Evolutionary conservation across 2,329 filamentous ascomycete species (phyloP).

Genomic region (Elsinoe ampelina): DNA sequence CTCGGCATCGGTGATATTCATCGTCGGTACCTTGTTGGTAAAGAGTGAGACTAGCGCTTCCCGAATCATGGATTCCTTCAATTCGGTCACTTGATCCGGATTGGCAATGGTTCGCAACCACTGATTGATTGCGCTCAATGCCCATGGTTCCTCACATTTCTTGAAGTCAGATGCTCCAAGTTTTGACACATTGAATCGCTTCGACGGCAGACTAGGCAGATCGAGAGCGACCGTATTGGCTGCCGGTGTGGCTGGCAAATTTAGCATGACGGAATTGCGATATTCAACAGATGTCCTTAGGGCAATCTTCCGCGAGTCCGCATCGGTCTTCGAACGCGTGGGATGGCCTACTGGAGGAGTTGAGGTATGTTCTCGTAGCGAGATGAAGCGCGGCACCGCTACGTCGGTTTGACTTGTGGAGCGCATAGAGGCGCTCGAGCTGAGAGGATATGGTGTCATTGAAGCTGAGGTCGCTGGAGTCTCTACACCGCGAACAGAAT

Average conservation of each 20-base stretch:
- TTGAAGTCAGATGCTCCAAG: constrained; percentile 71
- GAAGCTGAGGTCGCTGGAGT: constrained; percentile 13
- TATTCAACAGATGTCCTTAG: constrained; percentile 34
- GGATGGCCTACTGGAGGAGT: constrained; percentile 71
- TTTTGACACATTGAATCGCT: constrained; percentile 78
- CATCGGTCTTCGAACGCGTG: constrained; percentile 89
- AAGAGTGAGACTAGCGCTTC: constrained; percentile 85
- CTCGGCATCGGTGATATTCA: constrained; percentile 97
- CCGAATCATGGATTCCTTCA: constrained; percentile 74
- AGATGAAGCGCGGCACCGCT: constrained; percentile 63
- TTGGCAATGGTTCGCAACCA: constrained; percentile 79
- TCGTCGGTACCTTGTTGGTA: constrained; percentile 89
- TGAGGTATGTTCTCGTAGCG: constrained; percentile 70
- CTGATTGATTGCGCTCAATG: constrained; percentile 71
- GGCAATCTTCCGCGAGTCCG: constrained; percentile 50
- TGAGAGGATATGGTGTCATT: constrained; percentile 14
- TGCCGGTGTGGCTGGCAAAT: constrained; percentile 31
- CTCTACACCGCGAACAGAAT: constrained; percentile 34
- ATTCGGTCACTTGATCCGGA: constrained; percentile 72
- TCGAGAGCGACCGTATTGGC: constrained; percentile 58
- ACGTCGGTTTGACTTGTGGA: constrained; percentile 12
- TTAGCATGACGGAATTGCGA: constrained; percentile 35
- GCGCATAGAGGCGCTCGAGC: constrained; percentile 10
- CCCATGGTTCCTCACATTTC: constrained; percentile 84
- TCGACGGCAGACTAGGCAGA: constrained; percentile 70